Evolutionary conservation across 2,329 filamentous ascomycete species (phyloP).

Genomic region (Xylariaceae sp.): DNA sequence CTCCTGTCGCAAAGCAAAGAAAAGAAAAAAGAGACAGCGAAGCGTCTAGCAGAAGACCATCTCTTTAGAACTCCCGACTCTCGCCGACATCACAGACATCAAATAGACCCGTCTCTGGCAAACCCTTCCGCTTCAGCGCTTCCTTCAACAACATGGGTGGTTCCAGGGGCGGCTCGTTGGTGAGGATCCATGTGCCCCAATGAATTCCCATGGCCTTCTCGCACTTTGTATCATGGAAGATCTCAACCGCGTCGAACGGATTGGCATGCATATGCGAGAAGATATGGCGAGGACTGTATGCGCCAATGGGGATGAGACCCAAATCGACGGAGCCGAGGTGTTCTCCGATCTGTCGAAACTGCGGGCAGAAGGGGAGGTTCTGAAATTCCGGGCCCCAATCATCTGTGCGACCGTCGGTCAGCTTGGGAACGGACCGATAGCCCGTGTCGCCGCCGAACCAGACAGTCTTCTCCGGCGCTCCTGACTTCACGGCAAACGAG

Average conservation of each 20-base stretch:
- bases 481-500: conserved; percentile 74
- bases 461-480: conserved; percentile 58
- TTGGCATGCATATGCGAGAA: conserved; percentile 83
- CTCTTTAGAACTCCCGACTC: conserved; percentile 62
- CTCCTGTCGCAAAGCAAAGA: not conserved
- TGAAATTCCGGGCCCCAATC: conserved; percentile 66
- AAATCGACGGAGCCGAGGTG: conserved; percentile 83
- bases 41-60: too few relatives aligned
- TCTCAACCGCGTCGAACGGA: conserved; percentile 81
- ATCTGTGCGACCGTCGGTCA: conserved; percentile 54
- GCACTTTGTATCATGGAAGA: conserved; percentile 80
- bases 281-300: conserved; percentile 67
- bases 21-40: not conserved
- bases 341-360: conserved; percentile 77
- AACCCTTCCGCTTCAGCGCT: conserved; percentile 61
- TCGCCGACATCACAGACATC: conserved; percentile 82
- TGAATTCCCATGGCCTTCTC: conserved; percentile 77
- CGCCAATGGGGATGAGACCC: conserved; percentile 88
- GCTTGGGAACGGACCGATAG: conserved; percentile 69
- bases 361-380: conserved; percentile 68
- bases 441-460: conserved; percentile 91
- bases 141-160: conserved; percentile 68
- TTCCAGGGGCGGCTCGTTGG: conserved; percentile 77
- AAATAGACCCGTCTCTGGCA: conserved; percentile 69
- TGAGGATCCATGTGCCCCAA: conserved; percentile 88